Conservation (phyloP, 2,329 filamentous ascomycete genomes). For the Alternaria sp. region DNA sequence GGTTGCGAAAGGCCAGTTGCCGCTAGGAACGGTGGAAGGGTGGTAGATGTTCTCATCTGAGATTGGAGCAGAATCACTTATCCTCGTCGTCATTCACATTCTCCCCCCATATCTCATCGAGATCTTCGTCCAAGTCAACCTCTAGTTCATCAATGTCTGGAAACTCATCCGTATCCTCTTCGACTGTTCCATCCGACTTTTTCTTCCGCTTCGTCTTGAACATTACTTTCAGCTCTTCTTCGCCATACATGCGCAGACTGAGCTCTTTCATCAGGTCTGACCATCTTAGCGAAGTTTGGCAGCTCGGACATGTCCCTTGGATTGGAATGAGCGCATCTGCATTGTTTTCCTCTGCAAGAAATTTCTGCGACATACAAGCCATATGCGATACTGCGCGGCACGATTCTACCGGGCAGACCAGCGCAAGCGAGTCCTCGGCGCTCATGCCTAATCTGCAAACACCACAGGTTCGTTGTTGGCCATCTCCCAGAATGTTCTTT, state of each 20-base stretch:
- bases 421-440: conserved; percentile 49
- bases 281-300: conserved; percentile 70
- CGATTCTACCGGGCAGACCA: conserved; percentile 58
- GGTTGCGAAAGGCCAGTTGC: conserved; percentile 27
- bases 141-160: conserved; percentile 29
- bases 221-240: conserved; percentile 72
- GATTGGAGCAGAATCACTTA: background rate
- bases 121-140: conserved; percentile 41
- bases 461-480: conserved; percentile 48
- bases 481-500: conserved; percentile 33
- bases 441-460: conserved; percentile 56
- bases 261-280: conserved; percentile 81
- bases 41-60: conserved; percentile 27
- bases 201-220: conserved; percentile 61
- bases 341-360: conserved; percentile 53
- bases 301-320: conserved; percentile 73
- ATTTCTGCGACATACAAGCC: conserved; percentile 60
- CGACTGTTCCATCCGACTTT: conserved; percentile 33
- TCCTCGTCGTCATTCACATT: conserved; percentile 41
- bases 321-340: conserved; percentile 65
- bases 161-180: conserved; percentile 17
- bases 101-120: conserved; percentile 45
- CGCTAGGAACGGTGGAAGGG: conserved; percentile 36
- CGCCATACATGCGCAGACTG: conserved; percentile 73
- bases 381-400: conserved; percentile 63